Percentiles rank a stretch among this genome's conserved stretches.
Evolutionary conservation across 306 rosid genomes (phyloP).

Genomic region (Vachellia pachyceras): DNA sequence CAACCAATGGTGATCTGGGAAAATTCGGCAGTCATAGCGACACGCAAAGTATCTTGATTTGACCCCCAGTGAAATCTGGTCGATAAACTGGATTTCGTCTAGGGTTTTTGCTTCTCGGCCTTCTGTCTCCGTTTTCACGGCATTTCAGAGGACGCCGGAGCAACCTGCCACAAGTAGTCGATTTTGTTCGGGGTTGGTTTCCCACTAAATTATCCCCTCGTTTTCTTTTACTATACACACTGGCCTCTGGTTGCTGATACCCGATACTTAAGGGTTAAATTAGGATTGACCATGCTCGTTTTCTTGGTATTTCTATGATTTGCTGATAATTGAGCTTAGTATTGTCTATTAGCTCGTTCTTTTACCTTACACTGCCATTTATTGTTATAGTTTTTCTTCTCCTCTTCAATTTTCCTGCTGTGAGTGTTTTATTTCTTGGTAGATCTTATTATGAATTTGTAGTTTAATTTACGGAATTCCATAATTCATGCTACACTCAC

Average conservation of each 20-base stretch:
- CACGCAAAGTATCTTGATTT: not conserved
- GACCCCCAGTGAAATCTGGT: not conserved
- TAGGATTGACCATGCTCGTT: not conserved
- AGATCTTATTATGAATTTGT: not conserved
- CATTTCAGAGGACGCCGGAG: conserved; percentile 24
- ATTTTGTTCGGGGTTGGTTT: not conserved
- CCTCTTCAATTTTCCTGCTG: not conserved
- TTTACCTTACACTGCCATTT: not conserved
- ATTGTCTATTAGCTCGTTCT: not conserved
- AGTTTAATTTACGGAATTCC: not conserved
- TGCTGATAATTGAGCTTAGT: not conserved
- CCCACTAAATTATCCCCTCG: not conserved
- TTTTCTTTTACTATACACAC: conserved; percentile 2
- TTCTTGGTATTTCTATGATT: not conserved
- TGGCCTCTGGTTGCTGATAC: not conserved
- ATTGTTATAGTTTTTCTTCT: not conserved
- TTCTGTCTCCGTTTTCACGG: not conserved
- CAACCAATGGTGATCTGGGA: not conserved
- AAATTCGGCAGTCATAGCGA: not conserved
- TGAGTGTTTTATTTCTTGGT: not conserved
- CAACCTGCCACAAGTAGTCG: not conserved
- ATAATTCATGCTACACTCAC: not conserved
- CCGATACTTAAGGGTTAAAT: not conserved
- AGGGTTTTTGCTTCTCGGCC: not conserved
- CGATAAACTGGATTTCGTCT: not conserved